Evolutionary conservation across 1,284 basidiomycete genomes (phyloP).

Genomic region (Ustanciosporium gigantosporum): DNA sequence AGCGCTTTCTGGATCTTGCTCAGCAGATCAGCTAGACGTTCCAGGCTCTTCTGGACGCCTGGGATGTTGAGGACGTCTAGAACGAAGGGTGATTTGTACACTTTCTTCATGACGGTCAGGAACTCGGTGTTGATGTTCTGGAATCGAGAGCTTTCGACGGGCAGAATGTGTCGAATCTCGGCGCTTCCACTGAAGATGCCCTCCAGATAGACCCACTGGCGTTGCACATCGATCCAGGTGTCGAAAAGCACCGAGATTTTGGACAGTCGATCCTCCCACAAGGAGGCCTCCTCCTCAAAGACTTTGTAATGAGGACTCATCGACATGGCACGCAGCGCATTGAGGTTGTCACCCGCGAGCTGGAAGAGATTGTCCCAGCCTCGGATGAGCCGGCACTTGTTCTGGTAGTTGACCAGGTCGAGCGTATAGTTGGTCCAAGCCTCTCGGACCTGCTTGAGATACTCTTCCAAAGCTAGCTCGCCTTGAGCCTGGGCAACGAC

Average conservation of each 20-base stretch:
- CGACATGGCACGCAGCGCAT: conserved; percentile 88
- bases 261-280: conserved; percentile 62
- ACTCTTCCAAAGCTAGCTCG: conserved; percentile 68
- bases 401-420: conserved; percentile 97
- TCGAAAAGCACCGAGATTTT: conserved; percentile 78
- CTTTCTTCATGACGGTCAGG: conserved; percentile 97
- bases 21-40: conserved; percentile 90
- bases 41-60: conserved; percentile 93
- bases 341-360: conserved; percentile 70
- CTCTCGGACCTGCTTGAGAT: conserved; percentile 75
- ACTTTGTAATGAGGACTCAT: conserved; percentile 59
- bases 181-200: conserved; percentile 99
- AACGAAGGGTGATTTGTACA: conserved; percentile 97
- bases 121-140: conserved; percentile 99
- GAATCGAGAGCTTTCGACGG: conserved; percentile 94
- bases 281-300: conserved; percentile 63
- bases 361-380: conserved; percentile 82
- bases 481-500: conserved; percentile 97
- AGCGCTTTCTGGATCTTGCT: conserved; percentile 99
- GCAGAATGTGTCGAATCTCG: conserved; percentile 78
- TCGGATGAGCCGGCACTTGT: conserved; percentile 91
- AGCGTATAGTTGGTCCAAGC: conserved; percentile 94
- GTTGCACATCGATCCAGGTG: conserved; percentile 98
- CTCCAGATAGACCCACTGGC: conserved; percentile 99
- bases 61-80: conserved; percentile 95